phyloP scores from a whole-genome alignment of 257 asterid genomes.

The Ilex aquifolium region DNA sequence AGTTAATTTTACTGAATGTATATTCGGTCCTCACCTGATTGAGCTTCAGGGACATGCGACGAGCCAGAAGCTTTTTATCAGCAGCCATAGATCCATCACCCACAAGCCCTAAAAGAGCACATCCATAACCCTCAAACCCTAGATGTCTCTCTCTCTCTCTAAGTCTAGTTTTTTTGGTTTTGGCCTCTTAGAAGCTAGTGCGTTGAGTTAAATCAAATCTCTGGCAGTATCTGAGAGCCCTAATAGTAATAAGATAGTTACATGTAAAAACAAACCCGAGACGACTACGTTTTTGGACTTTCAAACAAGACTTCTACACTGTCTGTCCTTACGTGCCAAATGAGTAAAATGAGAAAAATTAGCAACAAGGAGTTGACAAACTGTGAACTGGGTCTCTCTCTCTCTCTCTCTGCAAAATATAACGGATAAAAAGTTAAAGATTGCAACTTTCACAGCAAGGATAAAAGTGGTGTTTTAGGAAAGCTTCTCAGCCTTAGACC shows the following conservation, averaged over 20 bases:
- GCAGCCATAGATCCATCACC: background rate
- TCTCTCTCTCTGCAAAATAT: conserved; percentile 6
- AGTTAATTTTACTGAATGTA: too few species aligned
- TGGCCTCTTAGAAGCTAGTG: background rate
- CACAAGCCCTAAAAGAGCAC: background rate
- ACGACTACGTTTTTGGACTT: conserved; percentile 10
- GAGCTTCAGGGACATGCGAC: background rate
- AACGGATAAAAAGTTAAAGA: background rate
- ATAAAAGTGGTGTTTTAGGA: background rate
- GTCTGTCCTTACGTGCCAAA: conserved; percentile 16
- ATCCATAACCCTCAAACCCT: conserved; percentile 11
- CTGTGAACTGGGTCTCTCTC: background rate
- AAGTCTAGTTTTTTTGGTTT: conserved; percentile 2
- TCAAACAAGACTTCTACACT: conserved; percentile 12
- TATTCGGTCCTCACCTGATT: too few species aligned
- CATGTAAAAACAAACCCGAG: conserved; percentile 11
- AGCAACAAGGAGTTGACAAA: background rate
- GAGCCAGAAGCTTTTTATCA: conserved; percentile 3
- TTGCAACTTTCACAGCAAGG: background rate
- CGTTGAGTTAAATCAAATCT: conserved; percentile 23
- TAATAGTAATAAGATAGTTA: conserved; percentile 20
- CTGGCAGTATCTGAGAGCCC: conserved; percentile 16
- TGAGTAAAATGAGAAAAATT: conserved; percentile 1
- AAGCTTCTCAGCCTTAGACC: background rate
- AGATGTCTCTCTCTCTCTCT: conserved; percentile 9